These are phyloP conservation scores for Monilinia aucupariae DNA, from an alignment of 2,329 filamentous ascomycete species.

Conservation along the genomic window DNA sequence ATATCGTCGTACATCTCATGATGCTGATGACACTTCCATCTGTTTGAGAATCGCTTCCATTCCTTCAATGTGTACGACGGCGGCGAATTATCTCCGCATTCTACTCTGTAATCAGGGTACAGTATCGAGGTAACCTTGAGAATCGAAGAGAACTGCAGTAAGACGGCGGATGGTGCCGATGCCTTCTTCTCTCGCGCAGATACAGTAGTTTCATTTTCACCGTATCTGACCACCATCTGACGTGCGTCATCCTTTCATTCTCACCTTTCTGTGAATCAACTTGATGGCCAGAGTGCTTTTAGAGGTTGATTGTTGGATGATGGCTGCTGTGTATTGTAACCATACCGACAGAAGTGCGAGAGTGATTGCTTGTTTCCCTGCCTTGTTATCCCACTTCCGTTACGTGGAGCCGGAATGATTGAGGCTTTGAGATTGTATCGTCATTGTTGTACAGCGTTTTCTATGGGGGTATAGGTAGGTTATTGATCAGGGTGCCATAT, in stretches of 20 bases:
- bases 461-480: slow-evolving; percentile 1
- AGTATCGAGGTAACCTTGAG: neutral
- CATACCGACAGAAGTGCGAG: slow-evolving; percentile 5
- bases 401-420: neutral
- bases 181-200: neutral
- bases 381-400: slow-evolving; percentile 3
- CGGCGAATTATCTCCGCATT: slow-evolving; percentile 4
- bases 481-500: neutral
- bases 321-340: slow-evolving; percentile 6
- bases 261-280: slow-evolving; percentile 2
- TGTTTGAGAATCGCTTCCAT: neutral
- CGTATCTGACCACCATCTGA: slow-evolving; percentile 9
- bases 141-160: neutral
- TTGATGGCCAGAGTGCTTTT: neutral
- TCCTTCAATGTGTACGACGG: neutral
- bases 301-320: neutral
- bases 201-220: neutral
- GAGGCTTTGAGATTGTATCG: neutral
- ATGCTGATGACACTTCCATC: neutral
- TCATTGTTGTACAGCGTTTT: slow-evolving; percentile 8
- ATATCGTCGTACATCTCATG: slow-evolving; percentile 4
- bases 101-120: neutral
- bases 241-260: slow-evolving; percentile 1
- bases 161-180: neutral
- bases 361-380: slow-evolving; percentile 7